Evolutionary conservation across 768 basidiomycete species (phyloP).

Genomic region (Gymnopilus junonius): DNA sequence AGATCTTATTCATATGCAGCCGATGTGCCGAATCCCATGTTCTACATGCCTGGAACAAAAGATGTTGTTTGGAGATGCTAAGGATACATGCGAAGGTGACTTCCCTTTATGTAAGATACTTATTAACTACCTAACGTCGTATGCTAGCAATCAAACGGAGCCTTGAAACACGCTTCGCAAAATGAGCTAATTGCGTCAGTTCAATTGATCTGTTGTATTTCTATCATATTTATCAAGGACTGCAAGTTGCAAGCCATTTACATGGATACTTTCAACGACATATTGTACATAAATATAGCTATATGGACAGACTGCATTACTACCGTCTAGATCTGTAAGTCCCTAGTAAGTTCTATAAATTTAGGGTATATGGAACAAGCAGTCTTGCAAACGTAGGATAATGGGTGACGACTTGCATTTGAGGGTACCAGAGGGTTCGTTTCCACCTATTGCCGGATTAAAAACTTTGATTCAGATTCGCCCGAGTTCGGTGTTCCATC

Average conservation of each 20-base stretch:
- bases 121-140: background rate
- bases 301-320: background rate
- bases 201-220: slow-evolving; percentile 8
- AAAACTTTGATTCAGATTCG: slow-evolving; percentile 26
- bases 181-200: slow-evolving; percentile 11
- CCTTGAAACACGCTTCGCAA: slow-evolving; percentile 42
- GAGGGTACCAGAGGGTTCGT: background rate
- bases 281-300: background rate
- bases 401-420: background rate
- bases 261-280: background rate
- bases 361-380: background rate
- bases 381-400: background rate
- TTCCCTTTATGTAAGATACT: slow-evolving; percentile 1
- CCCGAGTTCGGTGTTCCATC: slow-evolving; percentile 24
- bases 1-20: slow-evolving; percentile 46
- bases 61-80: slow-evolving; percentile 93
- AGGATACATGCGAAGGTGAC: slow-evolving; percentile 86
- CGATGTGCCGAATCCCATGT: slow-evolving; percentile 93
- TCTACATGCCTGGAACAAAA: slow-evolving; percentile 89
- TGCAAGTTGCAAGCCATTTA: background rate
- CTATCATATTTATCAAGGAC: background rate
- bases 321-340: background rate
- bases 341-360: background rate
- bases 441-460: slow-evolving; percentile 13
- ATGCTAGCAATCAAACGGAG: slow-evolving; percentile 61